phyloP scores from a whole-genome alignment of 2,329 filamentous ascomycete genomes.

The Aspergillus hortae region DNA sequence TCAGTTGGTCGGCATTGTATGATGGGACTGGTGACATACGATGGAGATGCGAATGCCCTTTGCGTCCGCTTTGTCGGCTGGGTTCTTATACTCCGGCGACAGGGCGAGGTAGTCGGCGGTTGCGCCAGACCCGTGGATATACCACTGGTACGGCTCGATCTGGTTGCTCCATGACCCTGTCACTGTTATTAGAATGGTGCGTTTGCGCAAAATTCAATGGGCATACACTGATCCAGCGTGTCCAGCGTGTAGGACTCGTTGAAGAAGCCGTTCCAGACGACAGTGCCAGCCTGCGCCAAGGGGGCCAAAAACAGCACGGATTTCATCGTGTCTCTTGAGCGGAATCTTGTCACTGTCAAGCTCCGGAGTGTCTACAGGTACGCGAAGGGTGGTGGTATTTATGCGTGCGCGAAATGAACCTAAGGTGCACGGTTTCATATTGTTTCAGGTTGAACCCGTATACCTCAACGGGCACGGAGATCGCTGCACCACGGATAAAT shows the following conservation, averaged over 20 bases:
- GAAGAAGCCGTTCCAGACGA: constrained; percentile 28
- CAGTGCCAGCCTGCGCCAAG: constrained; percentile 18
- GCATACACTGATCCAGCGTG: constrained; percentile 25
- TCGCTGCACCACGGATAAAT: neutral
- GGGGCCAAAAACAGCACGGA: constrained; percentile 4
- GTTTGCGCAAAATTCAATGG: too few relatives aligned
- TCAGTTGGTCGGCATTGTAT: too few relatives aligned
- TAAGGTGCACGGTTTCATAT: neutral
- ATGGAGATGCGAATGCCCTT: constrained; percentile 69
- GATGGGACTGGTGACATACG: constrained; percentile 16
- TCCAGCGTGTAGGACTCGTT: constrained; percentile 19
- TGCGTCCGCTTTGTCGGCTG: constrained; percentile 57
- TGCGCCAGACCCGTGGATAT: constrained; percentile 63
- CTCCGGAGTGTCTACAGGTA: neutral
- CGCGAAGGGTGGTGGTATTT: neutral
- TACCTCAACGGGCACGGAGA: neutral
- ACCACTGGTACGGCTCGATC: constrained; percentile 70
- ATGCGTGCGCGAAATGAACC: neutral
- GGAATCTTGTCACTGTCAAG: neutral
- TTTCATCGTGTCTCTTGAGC: constrained; percentile 10
- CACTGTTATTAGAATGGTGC: neutral
- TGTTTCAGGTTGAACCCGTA: neutral
- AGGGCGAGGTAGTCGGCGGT: constrained; percentile 58
- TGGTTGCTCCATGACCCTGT: constrained; percentile 64
- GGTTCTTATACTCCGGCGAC: constrained; percentile 60